Evolutionary conservation across 1,284 basidiomycete species (phyloP).

Genomic region (Tilletiaria anomala): DNA sequence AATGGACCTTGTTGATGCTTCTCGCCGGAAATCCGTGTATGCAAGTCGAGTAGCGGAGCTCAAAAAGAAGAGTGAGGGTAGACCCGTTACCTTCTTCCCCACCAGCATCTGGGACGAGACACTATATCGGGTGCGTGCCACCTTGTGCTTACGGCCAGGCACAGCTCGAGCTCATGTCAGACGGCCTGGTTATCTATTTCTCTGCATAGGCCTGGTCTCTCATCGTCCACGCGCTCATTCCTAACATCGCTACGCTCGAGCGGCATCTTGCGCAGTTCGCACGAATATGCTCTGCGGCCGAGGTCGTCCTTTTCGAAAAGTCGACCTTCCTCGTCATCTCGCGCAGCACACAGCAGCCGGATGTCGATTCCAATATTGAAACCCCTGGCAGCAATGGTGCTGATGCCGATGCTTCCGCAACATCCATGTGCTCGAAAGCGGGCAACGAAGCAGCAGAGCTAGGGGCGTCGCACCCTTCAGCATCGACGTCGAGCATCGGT

Average conservation of each 20-base stretch:
- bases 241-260: constrained; percentile 75
- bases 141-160: not conserved
- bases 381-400: not conserved
- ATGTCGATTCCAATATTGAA: not conserved
- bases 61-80: constrained; percentile 14
- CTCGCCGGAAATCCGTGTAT: constrained; percentile 50
- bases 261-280: constrained; percentile 73
- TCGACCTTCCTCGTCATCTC: constrained; percentile 96
- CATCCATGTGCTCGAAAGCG: too few species aligned
- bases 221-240: constrained; percentile 90
- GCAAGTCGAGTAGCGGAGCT: constrained; percentile 43
- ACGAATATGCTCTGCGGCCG: constrained; percentile 68
- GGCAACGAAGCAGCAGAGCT: too few species aligned
- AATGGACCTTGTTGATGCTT: constrained; percentile 61
- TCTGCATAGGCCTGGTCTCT: constrained; percentile 78
- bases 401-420: too few species aligned
- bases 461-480: not conserved
- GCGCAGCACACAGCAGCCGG: constrained; percentile 4
- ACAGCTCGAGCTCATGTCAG: not conserved
- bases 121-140: constrained; percentile 65
- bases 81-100: constrained; percentile 52
- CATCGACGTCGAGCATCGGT: not conserved
- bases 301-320: constrained; percentile 89
- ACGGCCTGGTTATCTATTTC: not conserved
- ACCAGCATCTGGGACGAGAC: constrained; percentile 97